These are phyloP conservation scores for Funneliformis caledonium DNA, from an alignment of 371 early-diverging fungal species.

Conservation along the genomic window DNA sequence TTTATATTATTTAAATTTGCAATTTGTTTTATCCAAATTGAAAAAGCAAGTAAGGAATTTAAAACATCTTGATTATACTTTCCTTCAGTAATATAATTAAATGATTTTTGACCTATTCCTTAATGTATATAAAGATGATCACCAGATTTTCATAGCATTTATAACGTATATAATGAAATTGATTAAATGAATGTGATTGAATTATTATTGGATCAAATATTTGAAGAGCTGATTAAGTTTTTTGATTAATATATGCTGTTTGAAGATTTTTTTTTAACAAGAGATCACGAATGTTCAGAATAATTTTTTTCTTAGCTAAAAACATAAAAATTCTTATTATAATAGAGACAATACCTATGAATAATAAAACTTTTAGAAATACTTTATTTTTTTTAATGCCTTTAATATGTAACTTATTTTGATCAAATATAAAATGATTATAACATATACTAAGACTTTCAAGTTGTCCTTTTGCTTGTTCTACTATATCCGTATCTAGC, in stretches of 20 bases:
- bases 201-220: not conserved
- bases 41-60: not conserved
- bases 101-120: not conserved
- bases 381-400: not conserved
- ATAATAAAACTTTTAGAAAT: not conserved
- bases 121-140: not conserved
- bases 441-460: not conserved
- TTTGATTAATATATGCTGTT: not conserved
- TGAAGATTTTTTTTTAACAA: not conserved
- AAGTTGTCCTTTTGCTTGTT: not conserved
- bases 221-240: not conserved
- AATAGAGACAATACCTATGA: not conserved
- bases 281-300: not conserved
- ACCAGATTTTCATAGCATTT: slow-evolving; percentile 4
- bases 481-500: too few relatives aligned
- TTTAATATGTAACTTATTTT: not conserved
- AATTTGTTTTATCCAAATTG: not conserved
- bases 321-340: not conserved
- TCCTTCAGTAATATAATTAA: not conserved
- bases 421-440: slow-evolving; percentile 3
- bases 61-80: not conserved
- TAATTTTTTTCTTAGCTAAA: not conserved
- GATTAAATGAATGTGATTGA: not conserved
- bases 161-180: not conserved
- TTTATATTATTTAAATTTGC: not conserved